Evolutionary conservation across 2,329 filamentous ascomycete species (phyloP), one percentile per base, ranked within the genome.

Genomic region (Lachnum nothofagi): DNA sequence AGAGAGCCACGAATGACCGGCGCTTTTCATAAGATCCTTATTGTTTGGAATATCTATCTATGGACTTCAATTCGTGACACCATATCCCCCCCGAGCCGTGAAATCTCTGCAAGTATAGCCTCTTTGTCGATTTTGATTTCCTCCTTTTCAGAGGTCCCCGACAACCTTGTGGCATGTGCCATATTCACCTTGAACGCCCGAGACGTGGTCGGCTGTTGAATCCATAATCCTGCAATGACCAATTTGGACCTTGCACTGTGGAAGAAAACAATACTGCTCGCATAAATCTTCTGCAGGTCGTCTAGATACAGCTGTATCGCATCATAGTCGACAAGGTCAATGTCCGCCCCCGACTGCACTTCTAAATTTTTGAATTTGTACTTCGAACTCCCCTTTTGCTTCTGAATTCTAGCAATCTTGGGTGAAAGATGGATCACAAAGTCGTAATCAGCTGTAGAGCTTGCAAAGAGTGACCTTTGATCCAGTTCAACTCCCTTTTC

Each of bases 341-440:
- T 25, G 37, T 65, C 62, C 3, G 65, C 65, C 42, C 72, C 69
- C n/a, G 71, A 74, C 48, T 77, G 75, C 24, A 80, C 70, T 57
- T 85, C 80, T 27, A 96, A 73, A 64, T 96, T 96, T 70, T 95
- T 95, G 74, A 85, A 96, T 24, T 76, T 75, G 1, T 74, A 68
- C 40, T 71, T 69, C 41, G 62, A 67, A 14, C 63, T 63, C 52
- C 53, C 70, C 55, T 52, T 65, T 57, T 50, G 63, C 60, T 33
- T 68, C 61, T 49, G 63, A 31, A 66, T 64, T 41, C 37, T 68
- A 61, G 29, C 58, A 63, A 55, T 63, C 44, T 49, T 58, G 6
- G 59, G 49, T 17, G 60, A 58, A 17, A 97, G 72, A 62, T 85
- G 79, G 46, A 98, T 72, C n/a, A 91, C 71, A 55, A 97, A 85